Evolutionary conservation across 225 moss, liverwort and hornwort genomes (phyloP), one percentile per base, ranked within the genome.

Genomic region (Straminergon stramineum): DNA sequence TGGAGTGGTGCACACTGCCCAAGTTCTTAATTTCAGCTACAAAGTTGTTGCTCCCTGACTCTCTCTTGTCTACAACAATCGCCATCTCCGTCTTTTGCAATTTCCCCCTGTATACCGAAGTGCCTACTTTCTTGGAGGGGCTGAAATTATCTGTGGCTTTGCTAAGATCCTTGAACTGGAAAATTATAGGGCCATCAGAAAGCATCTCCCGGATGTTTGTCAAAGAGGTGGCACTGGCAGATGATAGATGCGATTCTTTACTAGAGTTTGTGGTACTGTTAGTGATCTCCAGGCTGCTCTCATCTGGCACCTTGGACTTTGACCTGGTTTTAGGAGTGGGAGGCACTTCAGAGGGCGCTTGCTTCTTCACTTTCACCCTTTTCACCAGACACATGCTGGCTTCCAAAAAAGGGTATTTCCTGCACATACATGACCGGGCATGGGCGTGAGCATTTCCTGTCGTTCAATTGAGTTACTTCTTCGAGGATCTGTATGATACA

Each of bases 1-100:
- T 97, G 58, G 92, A 83, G 79, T 98, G 98, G 82, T 98, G 98
- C 27, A 98, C 91, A 37, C 95, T 97, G 18, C 97, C 97, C 53
- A 97, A 55, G 79, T 89, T 93, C 90, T 96, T 98, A 52, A 98
- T 93, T n/a, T 98, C 97, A 3, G 96, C 91, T 2, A 93, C 94
- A 17, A 97, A 91, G 92, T 96, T 94, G 64, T 88, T 86, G 89
- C 85, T 90, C 32, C 73, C 84, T 37, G 65, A 41, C 71, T 89
- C 92, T 88, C 93, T 91, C 86, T 92, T 96, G 92, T 93, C 96
- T 68, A 94, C 90, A 10, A 94, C 90, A 18, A 98, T 92, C 13
- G 96, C 98, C 41, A 98, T 95, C 34, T 98, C 96, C 45, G 93
- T 92, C 41, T 95, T 94, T 43, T 94, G 91, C 65, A 97, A n/a